Percentiles rank a stretch among this genome's conserved stretches.
These are phyloP conservation scores for Suillus brevipes DNA, from an alignment of 768 basidiomycete genomes.

Conservation along the genomic window DNA sequence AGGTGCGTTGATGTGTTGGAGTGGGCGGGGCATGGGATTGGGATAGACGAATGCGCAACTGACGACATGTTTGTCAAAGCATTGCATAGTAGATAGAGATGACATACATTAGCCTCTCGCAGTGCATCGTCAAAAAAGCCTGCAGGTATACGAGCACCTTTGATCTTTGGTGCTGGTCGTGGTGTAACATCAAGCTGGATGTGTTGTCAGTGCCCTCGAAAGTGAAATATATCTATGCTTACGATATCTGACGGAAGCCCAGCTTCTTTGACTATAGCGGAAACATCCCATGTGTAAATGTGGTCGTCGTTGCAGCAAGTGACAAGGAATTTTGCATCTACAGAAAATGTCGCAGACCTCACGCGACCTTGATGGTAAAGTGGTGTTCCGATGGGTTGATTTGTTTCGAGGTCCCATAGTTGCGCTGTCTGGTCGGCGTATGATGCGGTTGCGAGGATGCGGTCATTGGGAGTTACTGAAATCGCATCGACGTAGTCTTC, in stretches of 20 bases:
- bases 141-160: background rate
- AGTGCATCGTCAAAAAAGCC: background rate
- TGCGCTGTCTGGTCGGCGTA: accelerated
- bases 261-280: background rate
- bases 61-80: too few species aligned
- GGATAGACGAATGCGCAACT: too few species aligned
- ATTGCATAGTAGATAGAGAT: background rate
- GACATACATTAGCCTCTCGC: background rate
- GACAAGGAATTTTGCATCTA: background rate
- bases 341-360: background rate
- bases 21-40: too few species aligned
- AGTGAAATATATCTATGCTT: too few species aligned
- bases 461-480: background rate
- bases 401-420: background rate
- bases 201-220: too few species aligned
- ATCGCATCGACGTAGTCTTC: background rate
- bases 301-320: background rate
- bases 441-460: background rate
- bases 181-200: background rate
- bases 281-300: background rate
- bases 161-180: background rate
- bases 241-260: background rate
- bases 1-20: too few species aligned
- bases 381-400: background rate
- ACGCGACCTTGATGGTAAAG: background rate